A percentile compares a stretch with the other conserved stretches of the same genome.
Evolutionary conservation across 345 rosid genomes (phyloP).

Genomic region (rapeseed (Brassica napus)): Da-Ae NC_063446.1:68522501-68523000

Average conservation of each 20-base stretch:
- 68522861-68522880: neutral
- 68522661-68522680: neutral
- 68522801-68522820: slow-evolving; percentile 24
- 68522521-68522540: neutral
- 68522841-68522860: neutral
- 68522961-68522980: neutral
- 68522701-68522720: slow-evolving; percentile 27
- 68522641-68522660: neutral
- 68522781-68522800: slow-evolving; percentile 17
- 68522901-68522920: neutral
- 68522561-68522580: neutral
- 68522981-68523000: neutral
- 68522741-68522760: neutral
- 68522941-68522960: neutral
- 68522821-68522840: slow-evolving; percentile 27
- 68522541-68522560: neutral
- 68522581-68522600: neutral
- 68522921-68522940: neutral
- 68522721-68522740: neutral
- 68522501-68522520: neutral
- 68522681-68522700: slow-evolving; percentile 25
- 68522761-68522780: slow-evolving; percentile 9
- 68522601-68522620: neutral
- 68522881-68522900: neutral
- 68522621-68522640: neutral